Evolutionary conservation across 352 stramenopile species (phyloP), one percentile per base, ranked within the genome.

Genomic region (Phytopythium helicoides): DNA sequence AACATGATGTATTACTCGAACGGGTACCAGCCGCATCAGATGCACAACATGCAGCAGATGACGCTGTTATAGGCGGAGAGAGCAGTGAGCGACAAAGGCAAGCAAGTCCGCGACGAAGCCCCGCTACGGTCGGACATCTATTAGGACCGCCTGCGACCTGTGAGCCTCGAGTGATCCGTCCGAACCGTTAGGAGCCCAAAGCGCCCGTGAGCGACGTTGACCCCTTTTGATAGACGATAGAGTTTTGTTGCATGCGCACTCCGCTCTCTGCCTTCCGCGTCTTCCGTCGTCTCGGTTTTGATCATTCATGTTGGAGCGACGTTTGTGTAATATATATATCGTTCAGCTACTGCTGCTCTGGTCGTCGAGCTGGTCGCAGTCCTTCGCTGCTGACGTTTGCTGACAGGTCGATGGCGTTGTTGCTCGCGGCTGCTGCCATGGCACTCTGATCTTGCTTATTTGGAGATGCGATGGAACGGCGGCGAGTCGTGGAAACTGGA

Each of bases 1-100:
- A 71, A 69, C 60, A 86, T 86, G 69, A 79, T 89, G 76, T 91
- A 91, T 62, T 89, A 89, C 72, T 76, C 75, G 46, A 86, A 79
- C 58, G 71, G 72, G 23, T 84, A 68, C 56, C 34, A 69, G 47
- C 47, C 60, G 50, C 77, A 91, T 50, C 81, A 84, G 68, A 87
- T 91, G 77, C 81, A 91, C 68, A 78, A 61, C 69, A 64, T 85
- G 59, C 71, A 75, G 59, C 69, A 80, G 59, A 87, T 91, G 81
- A 81, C 86, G 54, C 77, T 88, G 62, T 80, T 85, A 78, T 85
- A 80, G 77, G 53, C 42, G 31, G 39, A 61, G 54, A 49, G 52
- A 53, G 45, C 34, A 47, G 41, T 16, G 12, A 47, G 23, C 21
- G 41, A 35, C 26, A 26, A 31, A 7, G 14, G 23, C 8, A 9